phyloP scores from a whole-genome alignment of 2,329 filamentous ascomycete species.

The Colletotrichum theobromicola region DNA sequence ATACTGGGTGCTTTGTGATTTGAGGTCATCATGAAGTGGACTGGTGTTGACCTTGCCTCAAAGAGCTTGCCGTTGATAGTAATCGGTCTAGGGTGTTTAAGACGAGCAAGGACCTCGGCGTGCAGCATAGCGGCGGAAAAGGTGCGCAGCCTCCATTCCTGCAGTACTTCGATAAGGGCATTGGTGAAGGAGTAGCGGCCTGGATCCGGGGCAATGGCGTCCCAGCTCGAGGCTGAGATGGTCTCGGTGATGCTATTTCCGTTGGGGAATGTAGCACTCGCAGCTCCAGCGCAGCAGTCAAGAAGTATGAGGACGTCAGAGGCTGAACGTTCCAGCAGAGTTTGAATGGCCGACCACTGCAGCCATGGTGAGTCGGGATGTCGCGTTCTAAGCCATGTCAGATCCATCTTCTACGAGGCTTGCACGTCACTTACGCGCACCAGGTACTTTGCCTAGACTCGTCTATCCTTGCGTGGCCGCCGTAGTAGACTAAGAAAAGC shows the following conservation, averaged over 20 bases:
- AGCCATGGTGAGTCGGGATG: slow-evolving; percentile 58
- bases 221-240: slow-evolving; percentile 67
- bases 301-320: slow-evolving; percentile 64
- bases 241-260: slow-evolving; percentile 66
- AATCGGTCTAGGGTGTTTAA: slow-evolving; percentile 64
- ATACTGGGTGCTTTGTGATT: slow-evolving; percentile 65
- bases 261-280: slow-evolving; percentile 63
- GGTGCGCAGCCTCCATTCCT: slow-evolving; percentile 58
- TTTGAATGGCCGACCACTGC: slow-evolving; percentile 68
- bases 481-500: slow-evolving; percentile 64
- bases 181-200: slow-evolving; percentile 66
- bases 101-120: slow-evolving; percentile 62
- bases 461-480: slow-evolving; percentile 64
- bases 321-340: slow-evolving; percentile 59
- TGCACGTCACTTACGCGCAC: slow-evolving; percentile 55
- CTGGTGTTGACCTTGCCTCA: slow-evolving; percentile 62
- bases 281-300: slow-evolving; percentile 65
- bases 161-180: slow-evolving; percentile 62
- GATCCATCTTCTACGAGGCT: not conserved
- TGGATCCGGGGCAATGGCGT: slow-evolving; percentile 64
- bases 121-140: slow-evolving; percentile 68
- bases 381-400: slow-evolving; percentile 43
- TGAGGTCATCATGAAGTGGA: slow-evolving; percentile 68
- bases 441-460: slow-evolving; percentile 65
- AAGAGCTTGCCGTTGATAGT: slow-evolving; percentile 63